Evolutionary conservation across 2,329 filamentous ascomycete species (phyloP), one percentile per base, ranked within the genome.

Genomic region (Thelonectria discophora): DNA sequence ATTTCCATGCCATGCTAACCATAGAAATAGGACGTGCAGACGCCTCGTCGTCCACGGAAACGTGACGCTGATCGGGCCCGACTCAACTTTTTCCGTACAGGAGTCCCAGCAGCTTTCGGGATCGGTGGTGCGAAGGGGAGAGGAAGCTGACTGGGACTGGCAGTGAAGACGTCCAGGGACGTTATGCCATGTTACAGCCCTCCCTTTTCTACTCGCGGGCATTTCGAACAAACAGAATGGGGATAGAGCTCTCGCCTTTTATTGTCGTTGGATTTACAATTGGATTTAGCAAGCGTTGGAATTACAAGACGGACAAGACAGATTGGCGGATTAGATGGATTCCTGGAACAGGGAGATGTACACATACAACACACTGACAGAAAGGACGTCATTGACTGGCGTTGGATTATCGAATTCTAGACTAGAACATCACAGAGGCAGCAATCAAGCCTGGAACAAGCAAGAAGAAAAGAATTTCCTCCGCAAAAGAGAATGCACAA

Each of bases 11-110:
- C 3, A 13, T 46, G 18, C 65, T 70, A 27, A 69, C 62, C 13
- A 9, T 2, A n/a, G 20, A n/a, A 6, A 18, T 51, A 75, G 72
- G 55, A 80, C 76, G 64, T 84, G 81, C 69, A 77, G 75, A 60
- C 75, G 69, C 4, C 72, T 84, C 49, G 74, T 79, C 8, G 77
- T 82, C 5, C 82, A 82, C 59, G 79, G 80, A 40, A 81, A 79
- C 2, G 65, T 84, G 59, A 82, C 80, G 0, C 76, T 82, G 27
- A 78, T 83, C 39, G 81, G 81, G 46, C 73, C 76, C 39, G 72
- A 77, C 47, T 83, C 81, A 30, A 75, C 70, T 55, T 84, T 81
- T 55, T 73, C 76, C 45, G 79, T 76, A 3, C 77, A 79, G n/a
- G 77, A 78, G 40, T 72, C 74, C 4, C 78, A 82, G 64, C 76